Evolutionary conservation across 306 rosid genomes (phyloP).

Genomic region (Quercus variabilis): DNA sequence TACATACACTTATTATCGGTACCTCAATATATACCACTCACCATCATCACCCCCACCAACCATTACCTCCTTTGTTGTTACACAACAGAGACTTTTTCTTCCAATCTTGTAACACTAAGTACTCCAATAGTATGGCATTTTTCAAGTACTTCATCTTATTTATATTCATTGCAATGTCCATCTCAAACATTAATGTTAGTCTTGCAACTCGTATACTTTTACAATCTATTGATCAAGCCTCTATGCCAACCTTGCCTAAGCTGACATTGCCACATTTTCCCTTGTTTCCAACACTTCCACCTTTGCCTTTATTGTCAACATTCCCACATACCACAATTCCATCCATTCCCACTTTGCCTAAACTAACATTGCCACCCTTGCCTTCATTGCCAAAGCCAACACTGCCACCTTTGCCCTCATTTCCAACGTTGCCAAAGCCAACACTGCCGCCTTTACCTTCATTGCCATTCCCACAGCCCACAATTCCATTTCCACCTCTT

Average conservation of each 20-base stretch:
- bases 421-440: neutral
- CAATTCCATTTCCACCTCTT: neutral
- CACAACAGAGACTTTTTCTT: too few relatives aligned
- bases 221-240: neutral
- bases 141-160: neutral
- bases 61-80: too few relatives aligned
- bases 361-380: neutral
- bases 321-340: neutral
- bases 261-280: neutral
- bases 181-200: neutral
- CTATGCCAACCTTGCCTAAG: neutral
- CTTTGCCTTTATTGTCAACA: neutral
- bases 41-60: too few relatives aligned
- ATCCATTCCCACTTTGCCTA: neutral
- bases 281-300: neutral
- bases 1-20: too few relatives aligned
- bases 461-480: neutral
- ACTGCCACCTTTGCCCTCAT: neutral
- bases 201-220: neutral
- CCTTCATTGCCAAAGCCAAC: neutral
- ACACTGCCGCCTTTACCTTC: neutral
- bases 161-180: neutral
- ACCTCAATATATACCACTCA: too few relatives aligned
- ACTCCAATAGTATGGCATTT: neutral
- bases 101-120: too few relatives aligned